These are phyloP conservation scores for Mycena alexandri DNA, from an alignment of 768 basidiomycete genomes.

Conservation along the genomic window DNA sequence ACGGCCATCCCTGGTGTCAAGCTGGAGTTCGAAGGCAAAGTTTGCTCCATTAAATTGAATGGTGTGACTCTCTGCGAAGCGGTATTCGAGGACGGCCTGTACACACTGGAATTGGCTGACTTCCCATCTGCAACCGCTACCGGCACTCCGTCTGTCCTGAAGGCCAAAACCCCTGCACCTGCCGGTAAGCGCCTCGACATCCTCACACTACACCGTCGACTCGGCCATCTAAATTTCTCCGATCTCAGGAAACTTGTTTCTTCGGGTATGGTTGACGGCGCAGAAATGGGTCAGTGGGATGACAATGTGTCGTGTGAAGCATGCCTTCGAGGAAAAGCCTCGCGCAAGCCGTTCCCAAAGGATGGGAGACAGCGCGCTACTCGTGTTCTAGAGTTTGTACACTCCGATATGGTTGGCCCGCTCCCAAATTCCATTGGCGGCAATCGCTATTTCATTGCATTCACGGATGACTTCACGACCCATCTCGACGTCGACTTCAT, in stretches of 20 bases:
- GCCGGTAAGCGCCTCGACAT: slow-evolving; percentile 3
- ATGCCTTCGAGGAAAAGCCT: not conserved
- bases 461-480: too few species aligned
- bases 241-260: slow-evolving; percentile 3
- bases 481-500: too few species aligned
- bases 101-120: not conserved
- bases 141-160: not conserved
- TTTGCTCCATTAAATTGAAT: not conserved
- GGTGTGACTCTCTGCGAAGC: not conserved
- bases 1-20: not conserved
- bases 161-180: not conserved
- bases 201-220: not conserved
- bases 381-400: slow-evolving; percentile 1
- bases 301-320: not conserved
- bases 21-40: not conserved
- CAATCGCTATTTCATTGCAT: too few species aligned
- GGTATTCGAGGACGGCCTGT: not conserved
- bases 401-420: not conserved
- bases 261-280: not conserved
- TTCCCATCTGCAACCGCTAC: not conserved
- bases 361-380: not conserved
- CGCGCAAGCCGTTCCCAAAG: not conserved
- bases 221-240: not conserved
- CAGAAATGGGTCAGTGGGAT: not conserved
- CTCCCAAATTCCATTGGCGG: not conserved